Conservation (phyloP, 805 yeast genomes). For the Priceomyces carsonii region DNA sequence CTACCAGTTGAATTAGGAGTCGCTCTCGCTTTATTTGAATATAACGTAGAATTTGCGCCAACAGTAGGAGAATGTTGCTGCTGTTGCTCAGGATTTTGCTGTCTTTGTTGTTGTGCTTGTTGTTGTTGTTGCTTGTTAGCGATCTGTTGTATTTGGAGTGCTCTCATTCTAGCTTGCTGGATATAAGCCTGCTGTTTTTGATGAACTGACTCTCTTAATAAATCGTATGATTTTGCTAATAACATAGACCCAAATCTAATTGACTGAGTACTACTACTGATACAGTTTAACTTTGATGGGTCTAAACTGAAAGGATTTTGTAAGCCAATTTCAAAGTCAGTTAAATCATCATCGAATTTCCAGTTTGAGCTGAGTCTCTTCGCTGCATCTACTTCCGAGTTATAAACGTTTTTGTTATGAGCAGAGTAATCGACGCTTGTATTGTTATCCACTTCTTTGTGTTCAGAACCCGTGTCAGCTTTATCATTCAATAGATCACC, state of each 20-base stretch:
- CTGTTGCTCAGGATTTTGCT: neutral
- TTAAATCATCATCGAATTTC: conserved; percentile 63
- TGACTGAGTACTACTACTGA: conserved; percentile 82
- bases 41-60: conserved; percentile 1
- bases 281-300: conserved; percentile 81
- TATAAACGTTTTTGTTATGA: conserved; percentile 42
- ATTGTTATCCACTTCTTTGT: conserved; percentile 14
- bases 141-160: conserved; percentile 40
- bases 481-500: neutral
- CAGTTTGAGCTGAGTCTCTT: conserved; percentile 61
- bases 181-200: conserved; percentile 55
- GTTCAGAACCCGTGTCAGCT: conserved; percentile 7
- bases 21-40: conserved; percentile 2
- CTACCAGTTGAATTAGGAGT: conserved; percentile 3
- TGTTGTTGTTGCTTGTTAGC: conserved; percentile 13
- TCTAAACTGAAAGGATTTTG: conserved; percentile 63
- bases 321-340: conserved; percentile 36
- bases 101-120: conserved; percentile 10
- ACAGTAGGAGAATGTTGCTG: neutral
- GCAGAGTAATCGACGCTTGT: conserved; percentile 21
- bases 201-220: conserved; percentile 70
- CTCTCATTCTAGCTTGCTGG: conserved; percentile 52
- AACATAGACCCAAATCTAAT: conserved; percentile 92
- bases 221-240: conserved; percentile 81
- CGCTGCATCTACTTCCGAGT: conserved; percentile 43